These are phyloP conservation scores for Comarum palustre DNA, from an alignment of 306 rosid species.

Conservation along the genomic window DNA sequence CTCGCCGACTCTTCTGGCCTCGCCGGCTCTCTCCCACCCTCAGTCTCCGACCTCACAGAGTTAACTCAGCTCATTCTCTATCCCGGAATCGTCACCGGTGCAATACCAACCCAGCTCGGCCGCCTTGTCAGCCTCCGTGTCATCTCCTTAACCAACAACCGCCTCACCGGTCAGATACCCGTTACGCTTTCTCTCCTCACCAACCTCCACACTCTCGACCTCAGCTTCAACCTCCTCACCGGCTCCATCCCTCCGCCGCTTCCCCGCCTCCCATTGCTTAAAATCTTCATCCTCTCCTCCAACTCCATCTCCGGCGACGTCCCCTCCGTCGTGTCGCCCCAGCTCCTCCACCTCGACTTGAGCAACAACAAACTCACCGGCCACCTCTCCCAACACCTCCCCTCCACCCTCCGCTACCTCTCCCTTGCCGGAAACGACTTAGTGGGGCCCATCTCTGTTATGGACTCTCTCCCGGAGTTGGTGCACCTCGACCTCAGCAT, in stretches of 20 bases:
- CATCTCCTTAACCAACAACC: conserved; percentile 58
- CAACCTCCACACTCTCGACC: conserved; percentile 76
- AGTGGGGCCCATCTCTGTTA: conserved; percentile 61
- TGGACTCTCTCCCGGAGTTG: conserved; percentile 45
- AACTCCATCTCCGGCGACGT: conserved; percentile 44
- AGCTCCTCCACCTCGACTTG: conserved; percentile 60
- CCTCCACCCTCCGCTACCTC: conserved; percentile 62
- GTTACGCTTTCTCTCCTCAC: conserved; percentile 36
- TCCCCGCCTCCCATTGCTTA: conserved; percentile 39
- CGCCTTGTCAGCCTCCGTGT: conserved; percentile 57
- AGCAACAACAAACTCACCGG: conserved; percentile 48
- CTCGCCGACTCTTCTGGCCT: conserved; percentile 38
- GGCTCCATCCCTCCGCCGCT: conserved; percentile 54
- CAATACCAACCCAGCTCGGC: conserved; percentile 52
- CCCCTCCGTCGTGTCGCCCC: conserved; percentile 36
- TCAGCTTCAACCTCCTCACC: conserved; percentile 58
- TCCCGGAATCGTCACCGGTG: conserved; percentile 74
- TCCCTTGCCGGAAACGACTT: conserved; percentile 49
- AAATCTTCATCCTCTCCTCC: conserved; percentile 53
- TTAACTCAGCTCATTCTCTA: conserved; percentile 71
- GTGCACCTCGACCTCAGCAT: conserved; percentile 56
- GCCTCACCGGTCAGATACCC: conserved; percentile 64
- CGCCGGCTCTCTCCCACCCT: conserved; percentile 52
- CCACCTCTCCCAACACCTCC: conserved; percentile 38
- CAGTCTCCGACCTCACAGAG: conserved; percentile 51